Evolutionary conservation across 768 basidiomycete genomes (phyloP), one percentile per base, ranked within the genome.

Genomic region (Lentinula raphanica): DNA sequence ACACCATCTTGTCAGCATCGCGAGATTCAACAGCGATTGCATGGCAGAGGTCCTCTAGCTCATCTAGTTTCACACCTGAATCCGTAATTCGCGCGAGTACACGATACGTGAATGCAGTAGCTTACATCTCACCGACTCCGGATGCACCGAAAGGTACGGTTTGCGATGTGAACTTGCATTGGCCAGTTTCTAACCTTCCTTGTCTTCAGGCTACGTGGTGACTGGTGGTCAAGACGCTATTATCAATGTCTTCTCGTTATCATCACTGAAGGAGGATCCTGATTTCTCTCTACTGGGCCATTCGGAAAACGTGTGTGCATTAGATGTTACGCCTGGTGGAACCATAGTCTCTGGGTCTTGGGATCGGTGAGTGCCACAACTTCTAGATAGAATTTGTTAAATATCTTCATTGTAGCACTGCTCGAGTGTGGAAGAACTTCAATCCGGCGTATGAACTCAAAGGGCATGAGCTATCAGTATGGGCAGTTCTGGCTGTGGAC

Each of bases 311-410:
- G 83, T 98, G 35, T 98, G 95, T 70, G 81, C 91, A 21, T 76
- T 99, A 57, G 80, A 92, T 66, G 82, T 85, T 3, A 82, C 83
- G 9, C 71, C 81, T 8, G 79, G 79, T 49, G 92, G 92, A 15
- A 78, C 82, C 50, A 87, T 98, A 60, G 85, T 97, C 58, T 95
- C 92, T 7, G 97, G 97, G 19, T 96, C 93, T 42, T 99, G 97
- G 97, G 97, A 98, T 74, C 90, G 82, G 96, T 96, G 65, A 71
- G 83, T 72, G 11, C 40, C 46, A 46, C 19, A 54, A 57, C 38
- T 19, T 4, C 36, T 48, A 44, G 19, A 28, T 19, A 49, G 23
- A 39, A 17, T 17, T 35, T 48, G 51, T 50, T 60, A 21, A 53
- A 11, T 29, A 49, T 40, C 11, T 12, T 39, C 46, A 25, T 36